Evolutionary conservation across 192 early-diverging fungal genomes (phyloP), one percentile per base, ranked within the genome.

Genomic region (Pilobolus umbonatus): DNA sequence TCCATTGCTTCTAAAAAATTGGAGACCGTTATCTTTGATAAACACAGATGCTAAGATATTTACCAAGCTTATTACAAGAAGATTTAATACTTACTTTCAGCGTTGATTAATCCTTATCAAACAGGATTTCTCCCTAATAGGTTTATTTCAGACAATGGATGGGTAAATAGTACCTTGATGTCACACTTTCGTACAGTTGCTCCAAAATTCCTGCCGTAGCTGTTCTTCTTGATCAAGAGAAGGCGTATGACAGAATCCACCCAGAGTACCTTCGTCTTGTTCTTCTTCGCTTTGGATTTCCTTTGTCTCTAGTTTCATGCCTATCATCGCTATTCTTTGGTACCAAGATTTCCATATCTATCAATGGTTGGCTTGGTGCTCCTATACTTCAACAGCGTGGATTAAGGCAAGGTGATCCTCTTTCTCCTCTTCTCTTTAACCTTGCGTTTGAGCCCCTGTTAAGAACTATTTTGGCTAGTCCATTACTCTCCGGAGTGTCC

Each of bases 381-480:
- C 46, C 62, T 14, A 58, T 67, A 40, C 0, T 15, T 1, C 66
- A 68, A 50, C n/a, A 29, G 0, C 14, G 63, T 21, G 72, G 72
- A 1, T 40, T 74, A 1, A 55, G 72, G 2, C 72, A 74, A 43
- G 67, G 72, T 2, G 72, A 74, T 22, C 72, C 62, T 9, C 51
- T 71, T 2, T 61, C 62, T 1, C 69, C 62, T 9, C 32, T 64
- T 5, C 61, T 64, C 5, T 61, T 50, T 36, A 61, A 60, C 28
- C 22, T 66, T 4, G 61, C 52, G 8, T 44, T 66, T 25, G 60
- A 62, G 8, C 64, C 64, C 3, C 42, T 61, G 1, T 38, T 72
- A 7, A 59, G 53, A 5, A 19, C 44, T 2, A 35, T 66, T n/a
- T n/a, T n/a, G n/a, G n/a, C n/a, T n/a, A n/a, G n/a, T n/a, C n/a